These are phyloP conservation scores for Amauroascus niger DNA, from an alignment of 2,329 filamentous ascomycete genomes.

Conservation along the genomic window DNA sequence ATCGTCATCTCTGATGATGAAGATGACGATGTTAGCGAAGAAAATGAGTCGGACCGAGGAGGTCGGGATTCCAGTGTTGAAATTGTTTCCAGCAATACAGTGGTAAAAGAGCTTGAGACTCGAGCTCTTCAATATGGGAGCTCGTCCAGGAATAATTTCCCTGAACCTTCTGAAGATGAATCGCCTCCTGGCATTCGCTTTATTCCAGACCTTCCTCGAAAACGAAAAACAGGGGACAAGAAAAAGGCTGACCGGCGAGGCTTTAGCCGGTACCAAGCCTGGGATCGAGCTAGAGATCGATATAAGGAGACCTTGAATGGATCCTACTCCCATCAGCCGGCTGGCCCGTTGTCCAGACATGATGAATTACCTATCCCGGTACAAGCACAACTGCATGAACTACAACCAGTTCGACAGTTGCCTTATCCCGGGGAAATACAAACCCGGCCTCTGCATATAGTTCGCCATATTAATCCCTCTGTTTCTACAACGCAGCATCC, in stretches of 20 bases:
- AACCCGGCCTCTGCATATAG: not conserved
- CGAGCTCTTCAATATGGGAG: conserved; percentile 24
- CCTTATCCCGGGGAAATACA: not conserved
- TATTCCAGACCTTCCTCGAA: conserved; percentile 24
- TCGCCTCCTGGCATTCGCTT: conserved; percentile 31
- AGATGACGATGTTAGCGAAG: conserved; percentile 36
- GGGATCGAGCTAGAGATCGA: conserved; percentile 37
- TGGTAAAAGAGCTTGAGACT: conserved; percentile 29
- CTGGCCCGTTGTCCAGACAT: not conserved
- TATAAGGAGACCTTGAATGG: conserved; percentile 26
- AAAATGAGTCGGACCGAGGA: conserved; percentile 20
- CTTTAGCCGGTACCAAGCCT: conserved; percentile 40
- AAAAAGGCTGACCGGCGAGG: conserved; percentile 35
- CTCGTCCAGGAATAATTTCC: conserved; percentile 18
- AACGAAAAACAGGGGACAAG: conserved; percentile 20
- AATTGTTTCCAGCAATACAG: conserved; percentile 33
- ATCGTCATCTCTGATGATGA: conserved; percentile 56
- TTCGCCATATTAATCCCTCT: not conserved
- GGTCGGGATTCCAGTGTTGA: conserved; percentile 36
- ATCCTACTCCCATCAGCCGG: not conserved
- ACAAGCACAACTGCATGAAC: not conserved
- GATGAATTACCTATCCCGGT: not conserved
- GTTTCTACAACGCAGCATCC: not conserved
- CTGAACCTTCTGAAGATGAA: conserved; percentile 31
- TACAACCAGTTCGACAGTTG: not conserved